Evolutionary conservation across 2,329 filamentous ascomycete species (phyloP), one percentile per base, ranked within the genome.

Genomic region (Ophiostoma sp.): DNA sequence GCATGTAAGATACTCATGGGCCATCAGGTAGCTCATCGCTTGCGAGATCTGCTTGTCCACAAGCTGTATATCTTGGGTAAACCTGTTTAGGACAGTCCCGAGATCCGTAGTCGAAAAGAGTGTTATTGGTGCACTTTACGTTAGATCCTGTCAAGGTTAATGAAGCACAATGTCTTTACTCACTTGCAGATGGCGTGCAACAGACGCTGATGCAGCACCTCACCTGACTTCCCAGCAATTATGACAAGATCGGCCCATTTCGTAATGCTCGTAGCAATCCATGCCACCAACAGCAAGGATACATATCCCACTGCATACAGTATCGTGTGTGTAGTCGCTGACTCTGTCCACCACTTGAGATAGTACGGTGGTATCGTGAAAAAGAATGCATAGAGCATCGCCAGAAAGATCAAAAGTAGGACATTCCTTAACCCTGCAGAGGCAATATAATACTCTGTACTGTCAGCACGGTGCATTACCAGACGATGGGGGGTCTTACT

Each of bases 61-160:
- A 16, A 81, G 76, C 65, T 78, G 76, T 6, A 81, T 78, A 49
- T 82, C 79, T 71, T 82, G 78, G 8, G 77, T 79, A 70, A 82
- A 82, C 68, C 78, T 79, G 11, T 42, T 68, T 44, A 64, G 45
- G 27, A 42, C 64, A 55, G 18, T 47, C 38, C 40, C 73, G 73
- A 2, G 45, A 16, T 47, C 45, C 12, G 45, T 47, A 4, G 9
- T 47, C 11, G 45, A 47, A 5, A 47, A 47, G 45, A 47, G 3
- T 5, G n/a, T 4, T 12, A 45, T 8, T 8, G 42, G 42, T 8
- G 42, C 7, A 45, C 42, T 45, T 27, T 27, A 27, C 27, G 27
- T 27, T 27, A 27, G 27, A 27, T 27, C 27, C 27, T 2, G 27
- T 27, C 27, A 27, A 27, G 27, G 27, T 2, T 27, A 27, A 27